Conservation (phyloP, 495 filamentous ascomycete species). For the Niebla homalea region DNA sequence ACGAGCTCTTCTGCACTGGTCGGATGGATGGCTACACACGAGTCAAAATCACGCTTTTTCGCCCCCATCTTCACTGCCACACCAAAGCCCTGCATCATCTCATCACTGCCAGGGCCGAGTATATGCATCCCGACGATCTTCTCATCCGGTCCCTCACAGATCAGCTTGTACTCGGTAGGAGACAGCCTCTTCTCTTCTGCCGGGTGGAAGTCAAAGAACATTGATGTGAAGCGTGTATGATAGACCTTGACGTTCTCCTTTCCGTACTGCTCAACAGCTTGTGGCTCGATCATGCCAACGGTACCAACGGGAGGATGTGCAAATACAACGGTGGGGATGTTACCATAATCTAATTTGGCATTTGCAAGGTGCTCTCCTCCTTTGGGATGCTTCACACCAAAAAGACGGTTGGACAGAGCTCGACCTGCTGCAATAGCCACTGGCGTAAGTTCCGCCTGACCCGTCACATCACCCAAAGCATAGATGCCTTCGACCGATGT, state of each 20-base stretch:
- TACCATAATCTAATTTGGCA: conserved; percentile 40
- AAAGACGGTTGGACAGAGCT: conserved; percentile 43
- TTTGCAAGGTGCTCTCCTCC: conserved; percentile 27
- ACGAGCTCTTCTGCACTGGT: conserved; percentile 86
- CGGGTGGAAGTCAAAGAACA: conserved; percentile 42
- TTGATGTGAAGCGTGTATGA: conserved; percentile 41
- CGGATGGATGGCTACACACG: conserved; percentile 86
- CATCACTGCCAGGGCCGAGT: conserved; percentile 41
- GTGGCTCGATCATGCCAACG: conserved; percentile 44
- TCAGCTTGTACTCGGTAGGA: conserved; percentile 47
- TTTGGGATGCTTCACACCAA: conserved; percentile 26
- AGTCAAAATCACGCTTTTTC: conserved; percentile 89
- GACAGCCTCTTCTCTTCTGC: conserved; percentile 42
- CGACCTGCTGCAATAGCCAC: conserved; percentile 50
- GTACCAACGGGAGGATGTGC: conserved; percentile 46
- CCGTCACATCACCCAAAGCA: conserved; percentile 47
- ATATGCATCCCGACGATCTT: conserved; percentile 49
- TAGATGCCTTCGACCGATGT: conserved; percentile 41
- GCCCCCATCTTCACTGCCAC: conserved; percentile 97
- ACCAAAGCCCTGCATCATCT: conserved; percentile 94
- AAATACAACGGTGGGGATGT: conserved; percentile 49
- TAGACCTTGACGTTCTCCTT: conserved; percentile 46
- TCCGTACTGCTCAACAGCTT: conserved; percentile 39
- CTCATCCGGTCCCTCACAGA: conserved; percentile 43
- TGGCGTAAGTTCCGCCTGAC: conserved; percentile 44